Percentiles rank a stretch among this genome's conserved stretches.
Evolutionary conservation across 768 basidiomycete genomes (phyloP).

Genomic region (Lactifluus piperatus): DNA sequence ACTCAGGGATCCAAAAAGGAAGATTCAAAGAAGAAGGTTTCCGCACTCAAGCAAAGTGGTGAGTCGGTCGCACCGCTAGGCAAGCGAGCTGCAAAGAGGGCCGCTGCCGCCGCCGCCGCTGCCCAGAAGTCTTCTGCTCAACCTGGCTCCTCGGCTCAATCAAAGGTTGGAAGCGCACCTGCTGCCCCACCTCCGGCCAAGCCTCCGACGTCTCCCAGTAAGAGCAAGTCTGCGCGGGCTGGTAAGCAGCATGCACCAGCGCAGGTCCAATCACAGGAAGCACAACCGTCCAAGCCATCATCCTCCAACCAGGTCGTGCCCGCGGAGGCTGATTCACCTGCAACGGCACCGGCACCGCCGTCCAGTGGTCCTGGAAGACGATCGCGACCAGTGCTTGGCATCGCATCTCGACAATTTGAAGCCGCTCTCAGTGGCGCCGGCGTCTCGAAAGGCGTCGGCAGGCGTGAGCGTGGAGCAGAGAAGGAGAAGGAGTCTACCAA

Average conservation of each 20-base stretch:
- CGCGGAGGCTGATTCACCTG: background rate
- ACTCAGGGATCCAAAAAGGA: constrained; percentile 32
- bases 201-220: background rate
- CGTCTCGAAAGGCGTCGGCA: constrained; percentile 33
- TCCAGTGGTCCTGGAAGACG: constrained; percentile 30
- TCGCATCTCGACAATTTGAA: constrained; percentile 62
- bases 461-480: constrained; percentile 19
- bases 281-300: constrained; percentile 4
- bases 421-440: constrained; percentile 61
- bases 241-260: constrained; percentile 4
- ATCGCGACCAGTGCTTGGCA: constrained; percentile 48
- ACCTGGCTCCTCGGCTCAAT: background rate
- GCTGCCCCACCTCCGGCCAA: background rate
- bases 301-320: background rate
- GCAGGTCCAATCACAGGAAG: constrained; percentile 2
- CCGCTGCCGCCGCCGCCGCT: constrained; percentile 14
- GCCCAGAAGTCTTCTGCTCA: constrained; percentile 12
- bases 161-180: constrained; percentile 1
- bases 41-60: constrained; percentile 19
- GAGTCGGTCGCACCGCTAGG: constrained; percentile 24
- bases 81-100: constrained; percentile 32
- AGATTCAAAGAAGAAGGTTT: constrained; percentile 32
- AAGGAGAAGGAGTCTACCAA: constrained; percentile 22
- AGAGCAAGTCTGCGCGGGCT: constrained; percentile 8
- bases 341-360: constrained; percentile 18